A percentile compares a stretch with the other conserved stretches of the same genome.
Evolutionary conservation across 257 asterid species (phyloP).

Genomic region (Hygrophila difformis): DNA sequence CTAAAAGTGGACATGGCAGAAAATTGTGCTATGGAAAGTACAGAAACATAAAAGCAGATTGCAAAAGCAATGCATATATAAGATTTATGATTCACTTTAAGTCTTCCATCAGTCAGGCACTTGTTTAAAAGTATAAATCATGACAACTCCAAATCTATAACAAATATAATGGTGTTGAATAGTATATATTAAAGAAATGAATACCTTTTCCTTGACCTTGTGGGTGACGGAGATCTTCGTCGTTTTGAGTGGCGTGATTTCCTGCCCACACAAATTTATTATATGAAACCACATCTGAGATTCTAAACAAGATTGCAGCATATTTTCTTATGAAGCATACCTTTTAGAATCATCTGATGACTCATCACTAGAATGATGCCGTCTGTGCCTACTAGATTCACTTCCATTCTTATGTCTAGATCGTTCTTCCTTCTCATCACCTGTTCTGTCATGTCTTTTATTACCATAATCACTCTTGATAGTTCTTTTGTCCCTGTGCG

Average conservation of each 20-base stretch:
- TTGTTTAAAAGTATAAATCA: too few species aligned
- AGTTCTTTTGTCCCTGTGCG: conserved; percentile 41
- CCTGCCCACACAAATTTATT: conserved; percentile 39
- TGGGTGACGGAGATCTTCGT: conserved; percentile 69
- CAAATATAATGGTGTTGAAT: too few species aligned
- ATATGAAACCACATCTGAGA: conserved; percentile 11
- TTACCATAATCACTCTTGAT: conserved; percentile 41
- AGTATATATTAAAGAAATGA: too few species aligned
- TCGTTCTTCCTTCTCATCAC: conserved; percentile 59
- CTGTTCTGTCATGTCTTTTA: conserved; percentile 40
- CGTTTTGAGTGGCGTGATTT: conserved; percentile 55
- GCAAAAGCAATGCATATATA: too few species aligned
- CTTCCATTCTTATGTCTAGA: conserved; percentile 44
- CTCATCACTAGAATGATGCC: conserved; percentile 50
- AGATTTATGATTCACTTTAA: too few species aligned
- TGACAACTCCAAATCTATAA: too few species aligned
- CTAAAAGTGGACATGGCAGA: too few species aligned
- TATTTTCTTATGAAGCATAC: conserved; percentile 25
- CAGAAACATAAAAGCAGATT: too few species aligned
- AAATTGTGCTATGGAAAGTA: too few species aligned
- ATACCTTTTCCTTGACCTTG: conserved; percentile 78
- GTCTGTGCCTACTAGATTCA: conserved; percentile 57
- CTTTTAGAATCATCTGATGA: conserved; percentile 73
- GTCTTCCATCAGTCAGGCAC: too few species aligned
- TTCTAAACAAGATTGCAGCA: conserved; percentile 8